phyloP scores from a whole-genome alignment of 345 rosid species.

The Gossypium sturtianum region DNA sequence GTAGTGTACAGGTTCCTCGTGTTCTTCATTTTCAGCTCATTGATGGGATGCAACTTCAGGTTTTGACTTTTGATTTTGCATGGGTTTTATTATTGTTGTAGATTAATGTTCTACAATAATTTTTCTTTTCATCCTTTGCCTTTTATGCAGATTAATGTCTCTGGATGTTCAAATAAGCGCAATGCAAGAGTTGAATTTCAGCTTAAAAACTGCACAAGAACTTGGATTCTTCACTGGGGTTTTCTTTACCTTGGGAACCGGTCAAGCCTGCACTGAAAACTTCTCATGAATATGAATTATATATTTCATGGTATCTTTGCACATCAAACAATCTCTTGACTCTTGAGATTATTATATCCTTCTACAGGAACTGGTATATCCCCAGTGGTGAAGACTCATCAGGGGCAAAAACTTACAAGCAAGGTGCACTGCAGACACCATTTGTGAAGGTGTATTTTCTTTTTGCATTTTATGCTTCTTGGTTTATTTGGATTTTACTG shows the following conservation, averaged over 20 bases:
- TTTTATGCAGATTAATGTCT: constrained; percentile 36
- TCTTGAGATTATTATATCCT: neutral
- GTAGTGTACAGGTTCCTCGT: constrained; percentile 21
- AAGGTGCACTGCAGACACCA: constrained; percentile 57
- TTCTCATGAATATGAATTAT: neutral
- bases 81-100: neutral
- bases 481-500: constrained; percentile 4
- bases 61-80: constrained; percentile 18
- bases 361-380: constrained; percentile 45
- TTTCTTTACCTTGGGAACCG: constrained; percentile 41
- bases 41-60: constrained; percentile 62
- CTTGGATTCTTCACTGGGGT: constrained; percentile 70
- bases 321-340: neutral
- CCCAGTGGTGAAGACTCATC: constrained; percentile 39
- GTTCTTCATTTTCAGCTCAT: constrained; percentile 44
- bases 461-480: neutral
- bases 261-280: constrained; percentile 28
- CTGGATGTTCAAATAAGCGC: constrained; percentile 34
- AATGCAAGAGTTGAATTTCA: constrained; percentile 55
- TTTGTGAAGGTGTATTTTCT: constrained; percentile 31
- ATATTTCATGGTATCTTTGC: neutral
- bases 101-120: constrained; percentile 4
- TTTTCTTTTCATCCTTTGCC: neutral
- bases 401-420: constrained; percentile 21
- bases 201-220: constrained; percentile 42